Base-by-base conservation (phyloP, 1,284 basidiomycete species). In the Gymnopus androsaceus region DNA sequence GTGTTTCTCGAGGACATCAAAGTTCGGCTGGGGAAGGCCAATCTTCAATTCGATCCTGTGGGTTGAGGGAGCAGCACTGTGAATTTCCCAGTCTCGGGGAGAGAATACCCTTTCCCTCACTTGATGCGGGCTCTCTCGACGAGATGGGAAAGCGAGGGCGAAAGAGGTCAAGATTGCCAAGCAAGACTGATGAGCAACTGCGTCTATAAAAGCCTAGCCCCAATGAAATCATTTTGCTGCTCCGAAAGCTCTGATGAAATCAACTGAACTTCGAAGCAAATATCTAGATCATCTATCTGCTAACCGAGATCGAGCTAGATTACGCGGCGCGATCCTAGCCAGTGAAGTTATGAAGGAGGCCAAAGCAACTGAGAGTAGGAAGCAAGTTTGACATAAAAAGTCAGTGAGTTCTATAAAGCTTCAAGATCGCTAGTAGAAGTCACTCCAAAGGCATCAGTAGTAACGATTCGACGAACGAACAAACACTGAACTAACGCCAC, bases 21-120 rank as follows among this genome's bases (percentile, higher is more conserved):
- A 80, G 59, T 80, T 75, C 17, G 78, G 70, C 63, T 85, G 84
- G 9, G 75, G 76, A 4, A 87, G 76, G 7, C 72, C 80, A 55
- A 85, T 81, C 47, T 76, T 76, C 30, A 82, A 73, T 56, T 72
- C 70, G 56, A 83, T 72, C 47, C 66, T 59, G 59, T 79, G 73
- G 61, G 71, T 65, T 6, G 72, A 56, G 1, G 77, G 75, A n/a
- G 77, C 74, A 11, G 67, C 62, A 12, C 64, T 60, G 23, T 70
- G 62, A 54, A 70, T 70, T 2, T 65, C 64, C 80, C 81, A 82
- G 17, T 73, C 74, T 15, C 66, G 69, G 17, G 80, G 77, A 17
- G 70, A 67, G 17, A 17, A 40, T 14, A 57, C 46, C n/a, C 37
- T 49, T 36, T 57, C 51, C 19, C 54, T 57, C 38, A 54, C 42